Conservation (phyloP, 352 stramenopile species). For the Elongisporangium anandrum region DNA sequence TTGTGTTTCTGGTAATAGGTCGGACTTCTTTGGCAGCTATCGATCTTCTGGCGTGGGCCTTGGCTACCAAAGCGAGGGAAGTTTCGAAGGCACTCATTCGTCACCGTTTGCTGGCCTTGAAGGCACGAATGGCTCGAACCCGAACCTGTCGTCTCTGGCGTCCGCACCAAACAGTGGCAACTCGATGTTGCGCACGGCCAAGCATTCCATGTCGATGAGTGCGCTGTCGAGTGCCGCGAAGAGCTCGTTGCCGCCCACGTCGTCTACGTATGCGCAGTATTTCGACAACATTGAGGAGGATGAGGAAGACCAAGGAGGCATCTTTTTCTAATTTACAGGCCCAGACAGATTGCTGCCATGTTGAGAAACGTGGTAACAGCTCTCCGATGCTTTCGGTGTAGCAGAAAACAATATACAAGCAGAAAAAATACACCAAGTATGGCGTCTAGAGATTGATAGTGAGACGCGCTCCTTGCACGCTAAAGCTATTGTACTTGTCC, state of each 20-base stretch:
- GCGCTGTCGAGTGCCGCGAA: slow-evolving; percentile 60
- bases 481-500: neutral
- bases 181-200: slow-evolving; percentile 24
- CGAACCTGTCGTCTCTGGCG: slow-evolving; percentile 1
- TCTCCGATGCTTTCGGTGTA: slow-evolving; percentile 6
- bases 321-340: slow-evolving; percentile 69
- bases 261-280: slow-evolving; percentile 84
- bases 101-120: slow-evolving; percentile 26
- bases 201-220: slow-evolving; percentile 85
- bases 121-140: slow-evolving; percentile 6
- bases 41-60: slow-evolving; percentile 17
- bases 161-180: neutral
- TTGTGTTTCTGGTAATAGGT: slow-evolving; percentile 9
- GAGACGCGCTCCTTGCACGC: neutral
- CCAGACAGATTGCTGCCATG: slow-evolving; percentile 6
- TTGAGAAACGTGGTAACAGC: neutral
- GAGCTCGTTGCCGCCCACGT: slow-evolving; percentile 51
- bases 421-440: slow-evolving; percentile 3
- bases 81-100: slow-evolving; percentile 37
- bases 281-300: slow-evolving; percentile 85
- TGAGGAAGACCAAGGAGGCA: slow-evolving; percentile 76
- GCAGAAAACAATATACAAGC: slow-evolving; percentile 1
- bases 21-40: slow-evolving; percentile 19
- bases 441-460: neutral
- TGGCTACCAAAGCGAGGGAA: slow-evolving; percentile 42